phyloP scores from a whole-genome alignment of 129 eudicot species.

The Escallonia rubra region DNA sequence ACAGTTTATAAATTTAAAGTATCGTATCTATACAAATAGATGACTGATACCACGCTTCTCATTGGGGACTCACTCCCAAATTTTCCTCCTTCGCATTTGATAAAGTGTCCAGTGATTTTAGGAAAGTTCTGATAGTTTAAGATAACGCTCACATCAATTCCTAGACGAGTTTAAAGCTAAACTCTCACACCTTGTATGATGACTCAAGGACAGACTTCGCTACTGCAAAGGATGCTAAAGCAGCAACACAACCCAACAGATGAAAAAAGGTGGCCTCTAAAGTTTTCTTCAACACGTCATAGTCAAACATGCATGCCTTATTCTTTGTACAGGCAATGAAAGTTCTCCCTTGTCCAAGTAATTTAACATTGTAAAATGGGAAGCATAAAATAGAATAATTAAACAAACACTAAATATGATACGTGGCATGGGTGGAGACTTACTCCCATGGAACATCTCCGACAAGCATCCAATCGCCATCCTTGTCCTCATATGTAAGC shows the following conservation, averaged over 20 bases:
- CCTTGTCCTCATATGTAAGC: slow-evolving; percentile 88
- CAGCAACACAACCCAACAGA: not conserved
- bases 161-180: too few species aligned
- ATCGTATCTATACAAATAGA: too few species aligned
- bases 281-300: not conserved
- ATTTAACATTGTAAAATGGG: not conserved
- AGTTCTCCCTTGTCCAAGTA: not conserved
- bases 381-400: not conserved
- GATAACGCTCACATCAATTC: too few species aligned
- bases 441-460: slow-evolving; percentile 99
- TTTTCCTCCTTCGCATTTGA: too few species aligned
- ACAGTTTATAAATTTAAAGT: too few species aligned
- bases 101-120: too few species aligned
- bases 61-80: too few species aligned
- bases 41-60: too few species aligned
- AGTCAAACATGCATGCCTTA: not conserved
- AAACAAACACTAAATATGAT: not conserved
- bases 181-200: too few species aligned
- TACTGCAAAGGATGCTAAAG: too few species aligned
- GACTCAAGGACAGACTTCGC: too few species aligned
- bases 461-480: slow-evolving; percentile 99
- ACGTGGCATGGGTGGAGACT: slow-evolving; percentile 22
- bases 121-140: too few species aligned
- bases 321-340: not conserved
- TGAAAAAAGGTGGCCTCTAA: not conserved